phyloP scores from a whole-genome alignment of 345 rosid species.

The Citrus inodora region DNA sequence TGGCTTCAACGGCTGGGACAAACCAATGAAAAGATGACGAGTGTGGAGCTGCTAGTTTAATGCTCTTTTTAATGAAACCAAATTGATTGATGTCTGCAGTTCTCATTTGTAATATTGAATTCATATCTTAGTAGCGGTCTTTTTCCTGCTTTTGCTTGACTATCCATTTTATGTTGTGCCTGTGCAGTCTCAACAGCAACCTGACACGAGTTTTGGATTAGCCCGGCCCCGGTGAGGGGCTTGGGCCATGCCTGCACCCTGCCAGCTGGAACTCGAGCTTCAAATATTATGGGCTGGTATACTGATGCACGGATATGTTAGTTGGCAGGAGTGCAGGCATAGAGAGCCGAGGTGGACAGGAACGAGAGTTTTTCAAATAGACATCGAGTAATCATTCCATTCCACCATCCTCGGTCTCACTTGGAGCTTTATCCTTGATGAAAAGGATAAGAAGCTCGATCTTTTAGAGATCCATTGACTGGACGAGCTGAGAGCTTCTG shows the following conservation, averaged over 20 bases:
- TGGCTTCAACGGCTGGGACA: neutral
- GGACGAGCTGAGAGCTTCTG: constrained; percentile 15
- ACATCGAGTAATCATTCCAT: constrained; percentile 5
- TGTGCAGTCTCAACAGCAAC: constrained; percentile 63
- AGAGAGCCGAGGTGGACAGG: constrained; percentile 43
- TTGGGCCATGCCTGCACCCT: constrained; percentile 86
- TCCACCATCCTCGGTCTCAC: constrained; percentile 28
- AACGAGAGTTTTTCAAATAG: constrained; percentile 12
- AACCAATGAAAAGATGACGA: neutral
- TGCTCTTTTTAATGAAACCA: neutral
- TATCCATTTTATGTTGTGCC: neutral
- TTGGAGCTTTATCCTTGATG: constrained; percentile 24
- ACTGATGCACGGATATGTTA: constrained; percentile 4
- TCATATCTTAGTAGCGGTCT: neutral
- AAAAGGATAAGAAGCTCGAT: constrained; percentile 28
- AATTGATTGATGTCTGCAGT: neutral
- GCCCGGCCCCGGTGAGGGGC: constrained; percentile 98
- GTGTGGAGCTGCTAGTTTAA: neutral
- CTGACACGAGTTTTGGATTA: constrained; percentile 72
- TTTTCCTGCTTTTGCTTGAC: neutral
- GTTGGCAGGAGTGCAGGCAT: constrained; percentile 67
- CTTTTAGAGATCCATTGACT: constrained; percentile 10
- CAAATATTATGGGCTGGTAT: constrained; percentile 14
- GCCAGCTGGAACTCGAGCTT: constrained; percentile 32
- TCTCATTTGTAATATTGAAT: neutral